Evolutionary conservation across 495 filamentous ascomycete genomes (phyloP), one percentile per base, ranked within the genome.

Genomic region (Pseudotulostoma volvatum): DNA sequence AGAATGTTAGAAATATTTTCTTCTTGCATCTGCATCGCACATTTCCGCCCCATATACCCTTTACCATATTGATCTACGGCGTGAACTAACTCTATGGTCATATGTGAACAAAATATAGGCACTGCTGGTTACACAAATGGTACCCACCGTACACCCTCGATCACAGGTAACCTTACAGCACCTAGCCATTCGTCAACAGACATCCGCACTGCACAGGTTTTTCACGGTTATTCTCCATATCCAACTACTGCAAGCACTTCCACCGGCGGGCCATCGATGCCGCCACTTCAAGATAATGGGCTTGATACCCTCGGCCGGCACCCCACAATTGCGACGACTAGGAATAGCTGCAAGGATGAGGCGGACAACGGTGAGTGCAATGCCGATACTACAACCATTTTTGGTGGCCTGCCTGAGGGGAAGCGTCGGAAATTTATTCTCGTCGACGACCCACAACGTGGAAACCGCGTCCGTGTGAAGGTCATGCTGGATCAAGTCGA

Each of bases 381-480:
- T 34, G 56, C 64, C 9, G 54, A 36, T 35, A 75, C 73, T 14
- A 68, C 70, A 4, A 73, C 76, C 7, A 68, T 97, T 11, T 95
- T 93, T 54, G 79, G 84, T 36, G 76, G 83, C 36, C 67, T 93
- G 17, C 88, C 88, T 1, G 81, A 84, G 38, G 74, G 76, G 37
- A 94, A 92, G 58, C 82, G 79, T 38, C 79, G 87, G 46, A 97
- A 93, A 55, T 96, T 96, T 54, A 93, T 97, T 47, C 73, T 94
- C 2, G 85, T 97, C 16, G 84, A 94, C 43, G 90, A 96, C 55
- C 71, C 68, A 11, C 79, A 82, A 36, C 78, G 84, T 34, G 74
- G 76, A 31, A 69, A 69, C 20, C 77, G 86, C 34, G 74, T 93
- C 7, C 75, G 90, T 4, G 86, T 95, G 28, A 77, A 84, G 40